Percentiles rank a stretch among this genome's conserved stretches.
These are phyloP conservation scores for Vicia villosa DNA, from an alignment of 306 rosid species.

Conservation along the genomic window DNA sequence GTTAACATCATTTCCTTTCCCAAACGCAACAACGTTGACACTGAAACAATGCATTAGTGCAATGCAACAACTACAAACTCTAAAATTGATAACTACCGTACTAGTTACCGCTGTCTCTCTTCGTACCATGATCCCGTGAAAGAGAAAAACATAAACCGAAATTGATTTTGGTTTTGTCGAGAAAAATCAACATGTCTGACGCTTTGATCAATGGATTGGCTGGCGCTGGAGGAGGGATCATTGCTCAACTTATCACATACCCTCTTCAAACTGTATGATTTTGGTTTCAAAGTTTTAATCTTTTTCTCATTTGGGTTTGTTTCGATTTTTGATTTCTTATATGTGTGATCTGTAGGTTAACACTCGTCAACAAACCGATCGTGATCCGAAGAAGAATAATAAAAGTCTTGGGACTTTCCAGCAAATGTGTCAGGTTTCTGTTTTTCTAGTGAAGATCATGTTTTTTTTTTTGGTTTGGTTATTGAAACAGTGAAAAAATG, in stretches of 20 bases:
- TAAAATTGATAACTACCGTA: neutral
- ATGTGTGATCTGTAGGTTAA: constrained; percentile 68
- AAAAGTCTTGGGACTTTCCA: constrained; percentile 61
- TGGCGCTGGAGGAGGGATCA: constrained; percentile 99
- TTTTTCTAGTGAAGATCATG: neutral
- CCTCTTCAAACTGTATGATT: constrained; percentile 85
- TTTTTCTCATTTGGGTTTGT: constrained; percentile 29
- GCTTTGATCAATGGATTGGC: constrained; percentile 96
- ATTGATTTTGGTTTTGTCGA: neutral
- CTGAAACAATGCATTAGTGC: constrained; percentile 6
- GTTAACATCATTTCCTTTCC: constrained; percentile 39
- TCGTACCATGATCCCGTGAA: constrained; percentile 25
- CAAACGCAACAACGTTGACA: constrained; percentile 41
- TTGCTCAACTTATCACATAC: constrained; percentile 93
- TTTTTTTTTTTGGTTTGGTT: constrained; percentile 21
- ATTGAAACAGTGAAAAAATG: too few relatives aligned
- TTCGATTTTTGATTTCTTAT: neutral
- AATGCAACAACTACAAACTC: constrained; percentile 6
- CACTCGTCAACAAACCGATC: constrained; percentile 96
- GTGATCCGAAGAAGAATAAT: constrained; percentile 66
- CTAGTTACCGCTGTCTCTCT: neutral
- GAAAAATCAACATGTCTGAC: constrained; percentile 71
- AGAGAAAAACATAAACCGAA: neutral
- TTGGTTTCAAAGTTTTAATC: neutral
- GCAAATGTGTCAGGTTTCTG: constrained; percentile 72